Conservation (phyloP, 345 rosid species). For the thale cress (Arabidopsis thaliana) region DNA sequence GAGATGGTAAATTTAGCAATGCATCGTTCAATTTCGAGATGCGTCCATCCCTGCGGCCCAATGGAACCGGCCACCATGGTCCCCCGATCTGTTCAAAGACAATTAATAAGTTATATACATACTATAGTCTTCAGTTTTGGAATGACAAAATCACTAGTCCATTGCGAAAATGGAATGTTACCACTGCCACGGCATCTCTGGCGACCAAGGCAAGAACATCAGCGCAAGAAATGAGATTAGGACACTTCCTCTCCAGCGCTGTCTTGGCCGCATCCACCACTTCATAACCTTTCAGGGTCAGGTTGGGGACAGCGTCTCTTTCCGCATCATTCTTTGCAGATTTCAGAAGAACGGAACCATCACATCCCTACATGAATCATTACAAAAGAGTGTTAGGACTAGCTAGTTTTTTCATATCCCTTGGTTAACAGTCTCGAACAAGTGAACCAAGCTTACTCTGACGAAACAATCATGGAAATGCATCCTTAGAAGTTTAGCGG, state of each 20-base stretch:
- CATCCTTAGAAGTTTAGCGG: constrained; percentile 56
- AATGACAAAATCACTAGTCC: neutral
- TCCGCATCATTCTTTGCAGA: constrained; percentile 51
- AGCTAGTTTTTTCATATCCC: neutral
- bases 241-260: constrained; percentile 51
- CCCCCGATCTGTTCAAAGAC: constrained; percentile 53
- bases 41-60: constrained; percentile 70
- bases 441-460: constrained; percentile 44
- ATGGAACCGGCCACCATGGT: constrained; percentile 62
- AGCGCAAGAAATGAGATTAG: constrained; percentile 64
- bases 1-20: constrained; percentile 46
- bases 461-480: constrained; percentile 65
- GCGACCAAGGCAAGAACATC: constrained; percentile 64
- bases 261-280: constrained; percentile 56
- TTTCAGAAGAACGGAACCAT: constrained; percentile 56
- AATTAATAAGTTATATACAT: too few relatives aligned
- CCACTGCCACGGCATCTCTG: constrained; percentile 62
- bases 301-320: constrained; percentile 52
- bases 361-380: constrained; percentile 55
- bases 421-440: neutral
- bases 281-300: constrained; percentile 53
- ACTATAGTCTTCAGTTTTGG: too few relatives aligned
- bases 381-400: neutral
- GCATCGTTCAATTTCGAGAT: constrained; percentile 36
- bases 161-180: constrained; percentile 14